Conservation (phyloP, 768 basidiomycete genomes). For the Austroboletus eburneus region DNA sequence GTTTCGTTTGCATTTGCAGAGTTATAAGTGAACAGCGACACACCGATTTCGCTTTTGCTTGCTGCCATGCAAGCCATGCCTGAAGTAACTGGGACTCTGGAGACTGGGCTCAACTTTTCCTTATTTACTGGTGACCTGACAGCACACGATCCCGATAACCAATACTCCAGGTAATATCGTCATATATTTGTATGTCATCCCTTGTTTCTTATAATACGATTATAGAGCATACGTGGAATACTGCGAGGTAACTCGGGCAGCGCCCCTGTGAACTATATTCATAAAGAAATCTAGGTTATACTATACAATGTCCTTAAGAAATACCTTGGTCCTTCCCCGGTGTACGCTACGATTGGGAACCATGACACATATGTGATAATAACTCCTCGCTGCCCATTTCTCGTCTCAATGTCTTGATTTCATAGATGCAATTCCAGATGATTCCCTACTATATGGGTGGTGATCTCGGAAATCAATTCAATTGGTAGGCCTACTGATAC, state of each 20-base stretch:
- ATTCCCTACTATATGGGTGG: slow-evolving; percentile 37
- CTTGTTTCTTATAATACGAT: slow-evolving; percentile 1
- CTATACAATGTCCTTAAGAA: slow-evolving; percentile 60
- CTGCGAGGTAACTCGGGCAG: slow-evolving; percentile 41
- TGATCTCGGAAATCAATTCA: slow-evolving; percentile 34
- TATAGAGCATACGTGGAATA: slow-evolving; percentile 55
- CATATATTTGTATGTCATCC: not conserved
- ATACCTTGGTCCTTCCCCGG: slow-evolving; percentile 55
- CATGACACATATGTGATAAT: slow-evolving; percentile 61
- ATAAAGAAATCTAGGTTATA: slow-evolving; percentile 37
- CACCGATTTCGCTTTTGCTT: slow-evolving; percentile 52
- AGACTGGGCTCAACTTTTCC: slow-evolving; percentile 58
- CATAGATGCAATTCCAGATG: slow-evolving; percentile 29
- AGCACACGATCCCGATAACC: slow-evolving; percentile 64
- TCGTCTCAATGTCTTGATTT: not conserved
- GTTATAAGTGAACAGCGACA: slow-evolving; percentile 40
- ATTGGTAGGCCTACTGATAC: slow-evolving; percentile 30
- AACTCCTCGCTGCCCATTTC: not conserved
- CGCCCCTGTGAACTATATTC: not conserved
- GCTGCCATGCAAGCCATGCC: slow-evolving; percentile 65
- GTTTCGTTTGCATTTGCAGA: too few relatives aligned
- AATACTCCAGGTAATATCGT: slow-evolving; percentile 50
- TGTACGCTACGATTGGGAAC: slow-evolving; percentile 70
- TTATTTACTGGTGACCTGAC: slow-evolving; percentile 74
- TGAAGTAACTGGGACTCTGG: slow-evolving; percentile 53